Evolutionary conservation across 2,329 filamentous ascomycete species (phyloP).

Genomic region (Colletotrichum paranaense): DNA sequence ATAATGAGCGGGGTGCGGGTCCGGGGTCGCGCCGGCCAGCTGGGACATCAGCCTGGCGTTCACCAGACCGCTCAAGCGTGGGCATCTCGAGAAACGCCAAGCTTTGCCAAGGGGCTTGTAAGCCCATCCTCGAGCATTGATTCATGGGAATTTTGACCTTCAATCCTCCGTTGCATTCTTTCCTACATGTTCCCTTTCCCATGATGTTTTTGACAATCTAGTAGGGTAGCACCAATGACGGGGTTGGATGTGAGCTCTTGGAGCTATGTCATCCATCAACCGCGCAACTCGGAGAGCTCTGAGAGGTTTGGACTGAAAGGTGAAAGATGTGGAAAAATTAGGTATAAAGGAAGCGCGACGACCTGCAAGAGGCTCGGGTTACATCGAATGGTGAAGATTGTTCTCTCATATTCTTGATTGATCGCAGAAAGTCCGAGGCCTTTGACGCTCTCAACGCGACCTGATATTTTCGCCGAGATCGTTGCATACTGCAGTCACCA

Average conservation of each 20-base stretch:
- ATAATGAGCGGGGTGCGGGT: not conserved
- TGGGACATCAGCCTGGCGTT: not conserved
- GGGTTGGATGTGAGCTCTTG: not conserved
- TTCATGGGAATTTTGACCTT: conserved; percentile 23
- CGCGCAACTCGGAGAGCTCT: conserved; percentile 14
- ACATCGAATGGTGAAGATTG: not conserved
- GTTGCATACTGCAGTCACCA: conserved; percentile 1
- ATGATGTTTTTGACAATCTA: not conserved
- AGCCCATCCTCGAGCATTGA: conserved; percentile 15
- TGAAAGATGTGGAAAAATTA: not conserved
- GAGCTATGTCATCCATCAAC: conserved; percentile 22
- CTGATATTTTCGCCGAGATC: not conserved
- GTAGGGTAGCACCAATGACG: not conserved
- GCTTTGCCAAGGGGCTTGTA: conserved; percentile 26
- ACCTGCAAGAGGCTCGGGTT: not conserved
- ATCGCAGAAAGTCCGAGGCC: not conserved
- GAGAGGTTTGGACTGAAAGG: too few relatives aligned
- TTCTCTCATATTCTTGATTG: not conserved
- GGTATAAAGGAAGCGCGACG: not conserved
- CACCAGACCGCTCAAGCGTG: not conserved
- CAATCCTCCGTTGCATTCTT: conserved; percentile 28
- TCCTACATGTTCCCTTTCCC: not conserved
- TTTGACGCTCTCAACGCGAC: not conserved
- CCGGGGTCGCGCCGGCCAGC: conserved; percentile 2
- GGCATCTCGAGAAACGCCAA: conserved; percentile 12